Base-by-base conservation (phyloP, 2,329 filamentous ascomycete species). In the Ophiosphaerella herpotricha region DNA sequence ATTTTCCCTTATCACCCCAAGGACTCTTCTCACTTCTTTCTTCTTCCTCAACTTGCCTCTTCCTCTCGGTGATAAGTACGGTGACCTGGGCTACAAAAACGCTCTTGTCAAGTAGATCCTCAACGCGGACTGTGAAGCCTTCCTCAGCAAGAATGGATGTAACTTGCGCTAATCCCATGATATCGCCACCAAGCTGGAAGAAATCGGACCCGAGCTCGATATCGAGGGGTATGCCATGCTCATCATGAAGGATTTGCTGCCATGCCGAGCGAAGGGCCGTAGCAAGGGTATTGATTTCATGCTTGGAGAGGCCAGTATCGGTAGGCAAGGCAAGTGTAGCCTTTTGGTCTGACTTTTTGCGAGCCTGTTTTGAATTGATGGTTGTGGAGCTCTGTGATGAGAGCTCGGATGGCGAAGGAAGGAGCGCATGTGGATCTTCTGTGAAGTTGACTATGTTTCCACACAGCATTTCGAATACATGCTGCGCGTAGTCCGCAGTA, bases 401-500 rank as follows among this genome's bases (percentile, higher is more conserved):
- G 18, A 68, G 51, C 39, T 66, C 65, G 2, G 67, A 61, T 16
- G 58, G 64, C 2, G 60, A 59, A 2, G 64, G 64, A 6, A 70
- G 55, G 1, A 60, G 50, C n/a, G 64, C 61, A 41, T 68, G 59
- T 5, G 65, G 67, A 35, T 68, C 57, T 24, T 62, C 57, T 0
- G 64, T 57, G 43, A 72, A 68, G 3, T 57, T 57, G 7, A 60
- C 52, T 35, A 63, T 51, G 23, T 64, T 70, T 7, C 52, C 43
- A 47, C 67, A 70, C 1, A 72, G 60, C 54, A 64, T 62, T 12
- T 71, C 66, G 36, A 71, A 67, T 43, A 81, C 77, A 65, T 82
- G 80, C 55, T 79, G 77, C 4, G 66, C 68, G 54, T 82, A 82
- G 36, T 77, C 80, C 9, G 76, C 75, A 42, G 80, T 78, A 59